These are phyloP conservation scores for Aspergillus incahuasiensis DNA, from an alignment of 495 filamentous ascomycete genomes.

Conservation along the genomic window DNA sequence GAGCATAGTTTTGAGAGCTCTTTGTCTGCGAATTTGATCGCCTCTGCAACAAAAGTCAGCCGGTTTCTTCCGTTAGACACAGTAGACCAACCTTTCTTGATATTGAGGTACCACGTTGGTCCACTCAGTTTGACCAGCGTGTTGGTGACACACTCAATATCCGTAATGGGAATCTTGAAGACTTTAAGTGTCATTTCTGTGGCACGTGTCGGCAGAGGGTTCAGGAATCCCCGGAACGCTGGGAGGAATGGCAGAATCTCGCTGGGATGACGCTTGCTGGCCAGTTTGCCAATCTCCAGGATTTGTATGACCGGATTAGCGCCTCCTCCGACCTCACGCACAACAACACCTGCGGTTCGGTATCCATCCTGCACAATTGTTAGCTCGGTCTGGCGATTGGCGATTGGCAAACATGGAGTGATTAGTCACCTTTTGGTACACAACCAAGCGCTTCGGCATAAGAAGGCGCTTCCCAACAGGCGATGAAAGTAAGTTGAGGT, in stretches of 20 bases:
- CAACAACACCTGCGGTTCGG: constrained; percentile 72
- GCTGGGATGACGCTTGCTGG: constrained; percentile 61
- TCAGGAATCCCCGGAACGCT: constrained; percentile 55
- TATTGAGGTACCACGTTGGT: constrained; percentile 41
- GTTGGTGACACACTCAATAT: constrained; percentile 78
- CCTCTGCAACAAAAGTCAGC: constrained; percentile 28
- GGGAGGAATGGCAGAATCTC: constrained; percentile 78
- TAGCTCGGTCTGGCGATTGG: too few relatives aligned
- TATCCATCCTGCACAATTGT: constrained; percentile 58
- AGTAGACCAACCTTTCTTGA: constrained; percentile 37
- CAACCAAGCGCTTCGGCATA: constrained; percentile 63
- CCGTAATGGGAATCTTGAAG: constrained; percentile 59
- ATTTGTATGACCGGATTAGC: constrained; percentile 64
- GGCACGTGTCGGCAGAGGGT: constrained; percentile 48
- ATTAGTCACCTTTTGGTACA: constrained; percentile 56
- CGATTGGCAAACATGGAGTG: too few relatives aligned
- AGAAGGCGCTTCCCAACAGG: constrained; percentile 80
- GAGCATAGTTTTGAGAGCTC: constrained; percentile 57
- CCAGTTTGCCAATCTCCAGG: constrained; percentile 63
- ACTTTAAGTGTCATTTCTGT: constrained; percentile 61
- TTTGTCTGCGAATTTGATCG: constrained; percentile 48
- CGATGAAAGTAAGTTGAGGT: constrained; percentile 63
- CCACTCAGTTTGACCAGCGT: constrained; percentile 60
- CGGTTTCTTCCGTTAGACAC: not conserved
- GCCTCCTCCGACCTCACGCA: constrained; percentile 65